Evolutionary conservation across 371 early-diverging fungal genomes (phyloP).

Genomic region (Mucor lusitanicus): DNA sequence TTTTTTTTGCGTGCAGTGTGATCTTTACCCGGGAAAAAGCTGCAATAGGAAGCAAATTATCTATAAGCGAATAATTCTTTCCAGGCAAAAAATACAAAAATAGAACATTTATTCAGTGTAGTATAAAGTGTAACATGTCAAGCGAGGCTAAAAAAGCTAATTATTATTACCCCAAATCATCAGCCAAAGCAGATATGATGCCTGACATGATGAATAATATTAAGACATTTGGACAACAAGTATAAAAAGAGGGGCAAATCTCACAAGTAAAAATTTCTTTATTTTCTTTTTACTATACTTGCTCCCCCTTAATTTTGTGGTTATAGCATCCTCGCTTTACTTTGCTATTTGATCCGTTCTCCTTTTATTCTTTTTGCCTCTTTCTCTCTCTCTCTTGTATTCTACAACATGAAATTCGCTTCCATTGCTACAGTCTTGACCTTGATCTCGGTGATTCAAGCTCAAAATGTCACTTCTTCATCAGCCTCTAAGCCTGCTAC

Average conservation of each 20-base stretch:
- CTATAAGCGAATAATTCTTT: not conserved
- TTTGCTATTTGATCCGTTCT: not conserved
- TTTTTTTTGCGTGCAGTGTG: not conserved
- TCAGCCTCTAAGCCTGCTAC: not conserved
- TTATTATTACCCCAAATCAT: not conserved
- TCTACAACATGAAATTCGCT: slow-evolving; percentile 9
- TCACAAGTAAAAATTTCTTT: not conserved
- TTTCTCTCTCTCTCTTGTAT: not conserved
- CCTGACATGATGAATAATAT: not conserved
- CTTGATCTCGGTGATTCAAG: slow-evolving; percentile 16
- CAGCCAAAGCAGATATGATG: not conserved
- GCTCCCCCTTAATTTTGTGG: slow-evolving; percentile 2
- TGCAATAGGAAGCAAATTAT: not conserved
- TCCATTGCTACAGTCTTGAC: slow-evolving; percentile 10
- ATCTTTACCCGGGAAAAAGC: not conserved
- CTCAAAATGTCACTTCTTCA: slow-evolving; percentile 11
- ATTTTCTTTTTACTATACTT: not conserved
- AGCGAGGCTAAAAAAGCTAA: not conserved
- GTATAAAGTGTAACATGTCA: not conserved
- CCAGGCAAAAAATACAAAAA: not conserved
- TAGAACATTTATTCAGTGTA: not conserved
- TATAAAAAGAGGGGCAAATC: not conserved
- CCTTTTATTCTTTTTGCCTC: not conserved
- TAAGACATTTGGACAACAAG: not conserved
- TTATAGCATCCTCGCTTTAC: not conserved